Percentiles rank a stretch among this genome's conserved stretches.
These are phyloP conservation scores for Melanogaster broomeanus DNA, from an alignment of 768 basidiomycete genomes.

Conservation along the genomic window DNA sequence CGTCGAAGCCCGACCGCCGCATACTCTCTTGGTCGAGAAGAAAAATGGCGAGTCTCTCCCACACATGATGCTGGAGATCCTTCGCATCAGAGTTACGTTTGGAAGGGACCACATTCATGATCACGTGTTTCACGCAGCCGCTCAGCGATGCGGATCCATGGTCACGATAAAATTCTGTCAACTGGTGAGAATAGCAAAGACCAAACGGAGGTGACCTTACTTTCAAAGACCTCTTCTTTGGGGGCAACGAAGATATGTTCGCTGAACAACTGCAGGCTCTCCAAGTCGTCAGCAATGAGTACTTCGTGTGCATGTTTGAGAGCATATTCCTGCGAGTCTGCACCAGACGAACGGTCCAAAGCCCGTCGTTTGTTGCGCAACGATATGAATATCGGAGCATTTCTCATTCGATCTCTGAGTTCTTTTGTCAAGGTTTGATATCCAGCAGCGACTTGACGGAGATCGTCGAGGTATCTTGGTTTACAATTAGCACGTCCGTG, in stretches of 20 bases:
- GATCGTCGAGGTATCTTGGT: slow-evolving; percentile 72
- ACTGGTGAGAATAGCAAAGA: background rate
- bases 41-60: slow-evolving; percentile 83
- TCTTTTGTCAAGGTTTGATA: slow-evolving; percentile 43
- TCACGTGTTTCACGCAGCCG: slow-evolving; percentile 69
- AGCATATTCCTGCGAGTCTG: slow-evolving; percentile 49
- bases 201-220: slow-evolving; percentile 30
- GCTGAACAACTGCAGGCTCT: slow-evolving; percentile 71
- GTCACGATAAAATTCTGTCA: slow-evolving; percentile 63
- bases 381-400: slow-evolving; percentile 67
- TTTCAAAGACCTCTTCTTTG: slow-evolving; percentile 88
- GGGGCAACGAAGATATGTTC: slow-evolving; percentile 70
- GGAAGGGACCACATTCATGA: slow-evolving; percentile 43
- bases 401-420: slow-evolving; percentile 56
- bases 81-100: slow-evolving; percentile 40
- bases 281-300: slow-evolving; percentile 81
- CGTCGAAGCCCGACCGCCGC: slow-evolving; percentile 48
- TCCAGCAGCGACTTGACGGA: slow-evolving; percentile 80
- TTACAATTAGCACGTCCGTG: background rate
- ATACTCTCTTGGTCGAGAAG: slow-evolving; percentile 79
- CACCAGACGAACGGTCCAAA: slow-evolving; percentile 29
- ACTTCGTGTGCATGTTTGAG: slow-evolving; percentile 65
- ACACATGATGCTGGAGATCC: slow-evolving; percentile 57
- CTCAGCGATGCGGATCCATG: slow-evolving; percentile 74
- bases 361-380: slow-evolving; percentile 43